phyloP scores from a whole-genome alignment of 192 early-diverging fungal species.

The Coemansia sp. region DNA sequence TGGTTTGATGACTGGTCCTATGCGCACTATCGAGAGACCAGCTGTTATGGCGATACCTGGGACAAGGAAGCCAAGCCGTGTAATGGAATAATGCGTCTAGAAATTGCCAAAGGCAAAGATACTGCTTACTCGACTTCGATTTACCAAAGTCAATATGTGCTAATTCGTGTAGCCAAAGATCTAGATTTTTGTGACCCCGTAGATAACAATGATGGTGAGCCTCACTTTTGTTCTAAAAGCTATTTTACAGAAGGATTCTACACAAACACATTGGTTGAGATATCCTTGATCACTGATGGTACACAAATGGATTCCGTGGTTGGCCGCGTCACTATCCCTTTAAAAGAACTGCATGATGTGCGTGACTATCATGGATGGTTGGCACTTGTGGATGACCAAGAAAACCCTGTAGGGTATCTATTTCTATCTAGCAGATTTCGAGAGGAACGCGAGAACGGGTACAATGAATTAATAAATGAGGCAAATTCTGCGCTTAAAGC shows the following conservation, averaged over 20 bases:
- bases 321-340: slow-evolving; percentile 25
- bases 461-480: background rate
- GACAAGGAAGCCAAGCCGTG: background rate
- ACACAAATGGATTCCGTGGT: slow-evolving; percentile 21
- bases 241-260: slow-evolving; percentile 23
- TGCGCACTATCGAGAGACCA: slow-evolving; percentile 18
- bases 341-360: slow-evolving; percentile 38
- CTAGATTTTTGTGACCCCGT: slow-evolving; percentile 17
- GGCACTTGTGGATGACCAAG: slow-evolving; percentile 2
- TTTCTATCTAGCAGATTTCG: slow-evolving; percentile 29
- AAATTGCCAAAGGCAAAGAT: slow-evolving; percentile 35
- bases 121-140: slow-evolving; percentile 3
- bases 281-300: slow-evolving; percentile 29
- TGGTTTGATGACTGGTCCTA: slow-evolving; percentile 22
- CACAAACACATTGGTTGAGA: slow-evolving; percentile 28
- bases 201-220: slow-evolving; percentile 21
- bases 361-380: slow-evolving; percentile 43
- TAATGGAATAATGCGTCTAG: slow-evolving; percentile 12
- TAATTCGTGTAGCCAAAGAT: slow-evolving; percentile 15
- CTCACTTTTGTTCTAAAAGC: slow-evolving; percentile 24
- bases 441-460: slow-evolving; percentile 3
- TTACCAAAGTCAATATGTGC: slow-evolving; percentile 20
- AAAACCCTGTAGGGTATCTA: slow-evolving; percentile 27
- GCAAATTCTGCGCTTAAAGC: background rate
- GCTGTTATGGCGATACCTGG: slow-evolving; percentile 24